Base-by-base conservation (phyloP, 2,329 filamentous ascomycete genomes). In the Cordyceps javanica region DNA sequence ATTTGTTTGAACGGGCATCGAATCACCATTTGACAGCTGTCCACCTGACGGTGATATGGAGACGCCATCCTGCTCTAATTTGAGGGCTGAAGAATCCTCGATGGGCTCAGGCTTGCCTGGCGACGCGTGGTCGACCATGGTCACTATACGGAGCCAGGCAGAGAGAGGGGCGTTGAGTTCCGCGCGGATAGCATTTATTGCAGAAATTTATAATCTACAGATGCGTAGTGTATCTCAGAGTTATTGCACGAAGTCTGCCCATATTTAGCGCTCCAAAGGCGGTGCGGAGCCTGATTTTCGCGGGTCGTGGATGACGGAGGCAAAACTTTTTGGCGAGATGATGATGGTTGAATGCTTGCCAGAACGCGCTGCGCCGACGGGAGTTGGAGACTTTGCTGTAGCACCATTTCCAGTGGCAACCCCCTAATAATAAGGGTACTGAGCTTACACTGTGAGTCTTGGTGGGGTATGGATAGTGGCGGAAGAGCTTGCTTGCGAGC, bases 111-210 rank as follows among this genome's bases (percentile, higher is more conserved):
- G 66, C 62, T 70, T 73, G 74, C 73, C 72, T 73, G 76, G 73
- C 73, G 79, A 83, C 80, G 80, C 81, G 80, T 73, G 81, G 75
- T 77, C 76, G 73, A 77, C 80, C 82, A 84, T 84, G 77, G 74
- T 81, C 71, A 72, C 69, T 73, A 69, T 67, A 67, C 67, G 68
- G 75, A 70, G 69, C 69, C 66, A 66, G 70, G 70, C 71, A 71
- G 72, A 72, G 71, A 68, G 68, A 70, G 69, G 70, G 74, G 74
- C 77, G 78, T 75, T 73, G 77, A 19, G 74, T 77, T 80, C 78
- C 70, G 74, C 75, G 77, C 76, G 75, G 74, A 69, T 74, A 71
- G 78, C 83, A 86, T 86, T 77, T 81, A 82, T 72, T 66, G 70
- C 60, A 70, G 67, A 71, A 69, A 81, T 82, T 73, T 70, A 73